A percentile compares a stretch with the other conserved stretches of the same genome.
phyloP scores from a whole-genome alignment of 306 rosid genomes.

The Clitoria ternatea region DNA sequence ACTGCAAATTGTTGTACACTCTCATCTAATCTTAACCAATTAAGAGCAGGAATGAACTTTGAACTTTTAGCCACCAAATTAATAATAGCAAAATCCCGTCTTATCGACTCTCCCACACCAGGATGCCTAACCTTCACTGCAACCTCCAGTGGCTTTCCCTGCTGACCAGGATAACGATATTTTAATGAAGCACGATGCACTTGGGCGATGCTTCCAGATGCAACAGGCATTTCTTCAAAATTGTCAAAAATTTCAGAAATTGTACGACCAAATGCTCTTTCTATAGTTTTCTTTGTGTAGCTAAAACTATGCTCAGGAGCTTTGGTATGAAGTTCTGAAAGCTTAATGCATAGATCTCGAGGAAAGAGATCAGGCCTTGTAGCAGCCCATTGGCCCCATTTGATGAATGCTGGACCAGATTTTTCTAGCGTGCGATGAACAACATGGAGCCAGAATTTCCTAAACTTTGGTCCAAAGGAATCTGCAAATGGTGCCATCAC shows the following conservation, averaged over 20 bases:
- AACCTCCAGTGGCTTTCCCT: constrained; percentile 62
- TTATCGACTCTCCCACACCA: constrained; percentile 94
- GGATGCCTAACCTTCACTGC: constrained; percentile 99
- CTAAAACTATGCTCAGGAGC: constrained; percentile 98
- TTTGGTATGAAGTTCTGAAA: constrained; percentile 83
- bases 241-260: constrained; percentile 85
- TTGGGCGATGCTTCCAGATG: constrained; percentile 99
- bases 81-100: constrained; percentile 90
- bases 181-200: constrained; percentile 89
- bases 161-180: constrained; percentile 88
- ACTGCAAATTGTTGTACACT: constrained; percentile 99
- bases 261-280: constrained; percentile 83
- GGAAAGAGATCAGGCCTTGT: constrained; percentile 98
- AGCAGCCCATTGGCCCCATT: constrained; percentile 99
- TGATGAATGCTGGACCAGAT: constrained; percentile 96
- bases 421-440: constrained; percentile 77
- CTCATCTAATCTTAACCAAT: constrained; percentile 97
- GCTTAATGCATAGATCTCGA: constrained; percentile 77
- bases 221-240: constrained; percentile 92
- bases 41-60: constrained; percentile 69
- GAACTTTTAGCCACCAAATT: constrained; percentile 74
- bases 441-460: constrained; percentile 75
- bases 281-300: constrained; percentile 83
- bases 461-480: constrained; percentile 56
- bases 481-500: constrained; percentile 87